phyloP scores from a whole-genome alignment of 305 asterid species.

The Fraxinus albicans region DNA sequence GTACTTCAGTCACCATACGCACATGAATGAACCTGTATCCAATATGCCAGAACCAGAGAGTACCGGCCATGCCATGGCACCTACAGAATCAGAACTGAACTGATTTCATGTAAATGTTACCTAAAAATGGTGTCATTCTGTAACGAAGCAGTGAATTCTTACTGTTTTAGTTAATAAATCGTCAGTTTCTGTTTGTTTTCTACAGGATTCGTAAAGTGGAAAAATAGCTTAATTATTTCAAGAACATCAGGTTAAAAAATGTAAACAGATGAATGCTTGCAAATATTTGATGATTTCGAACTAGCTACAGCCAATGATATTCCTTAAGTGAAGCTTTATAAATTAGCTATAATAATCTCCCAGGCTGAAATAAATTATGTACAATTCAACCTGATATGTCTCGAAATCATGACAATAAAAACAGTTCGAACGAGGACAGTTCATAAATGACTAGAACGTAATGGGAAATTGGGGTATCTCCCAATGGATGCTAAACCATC shows the following conservation, averaged over 20 bases:
- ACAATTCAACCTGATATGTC: conserved; percentile 25
- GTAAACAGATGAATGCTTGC: not conserved
- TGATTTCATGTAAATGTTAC: not conserved
- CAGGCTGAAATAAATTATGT: conserved; percentile 21
- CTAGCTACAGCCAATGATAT: not conserved
- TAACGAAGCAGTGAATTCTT: not conserved
- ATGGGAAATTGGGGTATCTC: not conserved
- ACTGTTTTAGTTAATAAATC: not conserved
- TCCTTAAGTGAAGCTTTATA: not conserved
- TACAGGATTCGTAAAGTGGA: not conserved
- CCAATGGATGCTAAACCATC: conserved; percentile 9
- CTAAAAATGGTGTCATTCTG: not conserved
- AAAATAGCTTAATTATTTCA: not conserved
- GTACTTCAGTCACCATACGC: not conserved
- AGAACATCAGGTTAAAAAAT: not conserved
- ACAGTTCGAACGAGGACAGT: not conserved
- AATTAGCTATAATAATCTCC: not conserved
- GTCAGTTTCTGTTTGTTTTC: not conserved
- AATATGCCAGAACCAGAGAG: not conserved
- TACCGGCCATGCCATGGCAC: not conserved
- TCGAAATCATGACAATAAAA: not conserved
- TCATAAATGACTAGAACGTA: not conserved
- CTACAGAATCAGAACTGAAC: not conserved
- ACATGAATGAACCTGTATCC: not conserved
- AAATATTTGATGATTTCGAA: not conserved